Percentiles rank a stretch among this genome's conserved stretches.
phyloP scores from a whole-genome alignment of 2,329 filamentous ascomycete species.

The Hymenoscyphus fraxineus region DNA sequence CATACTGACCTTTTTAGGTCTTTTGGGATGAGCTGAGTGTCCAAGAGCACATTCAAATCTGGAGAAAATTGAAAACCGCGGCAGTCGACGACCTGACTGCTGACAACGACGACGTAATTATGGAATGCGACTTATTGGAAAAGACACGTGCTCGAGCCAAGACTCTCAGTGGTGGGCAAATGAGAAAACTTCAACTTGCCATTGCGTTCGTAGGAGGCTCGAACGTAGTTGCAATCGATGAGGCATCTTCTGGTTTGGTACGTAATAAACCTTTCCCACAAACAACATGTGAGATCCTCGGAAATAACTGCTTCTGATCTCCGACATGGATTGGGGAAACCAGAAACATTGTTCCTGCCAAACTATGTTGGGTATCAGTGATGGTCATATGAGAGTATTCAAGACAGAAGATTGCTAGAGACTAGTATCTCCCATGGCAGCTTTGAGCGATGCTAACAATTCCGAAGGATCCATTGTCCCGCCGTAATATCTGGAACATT shows the following conservation, averaged over 20 bases:
- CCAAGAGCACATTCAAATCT: slow-evolving; percentile 58
- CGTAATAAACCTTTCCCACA: too few relatives aligned
- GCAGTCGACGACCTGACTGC: slow-evolving; percentile 43
- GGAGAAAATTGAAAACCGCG: slow-evolving; percentile 53
- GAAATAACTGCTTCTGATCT: too few relatives aligned
- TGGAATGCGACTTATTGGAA: slow-evolving; percentile 54
- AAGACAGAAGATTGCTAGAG: too few relatives aligned
- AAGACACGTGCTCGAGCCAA: slow-evolving; percentile 53
- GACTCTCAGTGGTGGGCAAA: slow-evolving; percentile 63
- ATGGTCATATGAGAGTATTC: too few relatives aligned
- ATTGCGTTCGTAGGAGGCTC: slow-evolving; percentile 67
- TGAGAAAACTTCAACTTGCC: slow-evolving; percentile 62
- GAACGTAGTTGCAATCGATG: slow-evolving; percentile 61
- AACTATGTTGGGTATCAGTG: too few relatives aligned
- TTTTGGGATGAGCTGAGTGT: slow-evolving; percentile 63
- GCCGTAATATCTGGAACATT: slow-evolving; percentile 67
- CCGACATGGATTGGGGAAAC: too few relatives aligned
- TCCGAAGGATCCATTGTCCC: slow-evolving; percentile 52
- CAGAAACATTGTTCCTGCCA: too few relatives aligned
- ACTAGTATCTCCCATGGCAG: not conserved
- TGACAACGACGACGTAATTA: slow-evolving; percentile 47
- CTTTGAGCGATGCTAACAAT: slow-evolving; percentile 9
- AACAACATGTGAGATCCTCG: too few relatives aligned
- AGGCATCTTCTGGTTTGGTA: slow-evolving; percentile 57
- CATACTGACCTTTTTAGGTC: slow-evolving; percentile 38